phyloP scores from a whole-genome alignment of 129 eudicot genomes.

The Tagetes patula region DNA sequence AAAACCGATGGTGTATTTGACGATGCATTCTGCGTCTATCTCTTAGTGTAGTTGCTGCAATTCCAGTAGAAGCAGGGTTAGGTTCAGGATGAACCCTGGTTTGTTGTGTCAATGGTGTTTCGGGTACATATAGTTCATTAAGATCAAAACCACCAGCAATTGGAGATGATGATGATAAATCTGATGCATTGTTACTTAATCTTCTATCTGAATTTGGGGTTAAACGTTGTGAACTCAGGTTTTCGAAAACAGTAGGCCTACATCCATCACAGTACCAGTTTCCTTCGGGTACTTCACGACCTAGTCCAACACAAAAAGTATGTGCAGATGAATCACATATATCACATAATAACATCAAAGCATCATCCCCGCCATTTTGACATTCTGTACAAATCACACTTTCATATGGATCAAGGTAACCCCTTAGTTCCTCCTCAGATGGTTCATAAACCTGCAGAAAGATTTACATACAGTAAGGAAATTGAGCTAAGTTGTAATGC shows the following conservation, averaged over 20 bases:
- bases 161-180: constrained; percentile 53
- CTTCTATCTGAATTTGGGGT: constrained; percentile 52
- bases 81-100: constrained; percentile 38
- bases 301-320: constrained; percentile 95
- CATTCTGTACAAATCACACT: constrained; percentile 87
- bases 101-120: constrained; percentile 61
- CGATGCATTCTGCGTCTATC: constrained; percentile 71
- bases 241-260: constrained; percentile 62
- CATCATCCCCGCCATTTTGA: constrained; percentile 92
- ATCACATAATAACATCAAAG: constrained; percentile 89
- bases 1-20: constrained; percentile 44
- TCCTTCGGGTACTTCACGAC: constrained; percentile 92
- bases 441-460: constrained; percentile 85
- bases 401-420: constrained; percentile 87
- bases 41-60: constrained; percentile 54
- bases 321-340: constrained; percentile 98
- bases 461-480: neutral
- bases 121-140: constrained; percentile 74
- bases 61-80: constrained; percentile 48
- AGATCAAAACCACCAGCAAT: constrained; percentile 70
- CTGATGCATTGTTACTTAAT: constrained; percentile 40
- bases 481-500: neutral
- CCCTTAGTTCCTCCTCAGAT: constrained; percentile 94
- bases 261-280: constrained; percentile 98
- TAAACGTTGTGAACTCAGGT: constrained; percentile 45